Evolutionary conservation across 1,284 basidiomycete genomes (phyloP).

Genomic region (Cutaneotrichosporon sp.): DNA sequence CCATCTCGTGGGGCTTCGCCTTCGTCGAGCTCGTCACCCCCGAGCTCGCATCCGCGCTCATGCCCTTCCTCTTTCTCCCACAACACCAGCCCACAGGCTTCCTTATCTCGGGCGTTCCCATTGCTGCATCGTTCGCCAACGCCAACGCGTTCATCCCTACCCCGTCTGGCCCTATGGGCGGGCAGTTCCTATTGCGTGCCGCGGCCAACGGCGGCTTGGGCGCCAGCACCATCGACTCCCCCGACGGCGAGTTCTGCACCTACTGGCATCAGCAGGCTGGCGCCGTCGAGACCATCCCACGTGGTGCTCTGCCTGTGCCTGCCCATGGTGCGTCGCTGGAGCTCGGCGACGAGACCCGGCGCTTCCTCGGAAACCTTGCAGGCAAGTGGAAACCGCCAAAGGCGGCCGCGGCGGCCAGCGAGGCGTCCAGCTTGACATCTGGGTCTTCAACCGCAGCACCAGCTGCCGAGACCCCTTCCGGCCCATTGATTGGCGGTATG

Average conservation of each 20-base stretch:
- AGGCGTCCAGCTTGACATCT: neutral
- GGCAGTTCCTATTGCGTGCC: conserved; percentile 35
- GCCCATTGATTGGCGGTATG: conserved; percentile 14
- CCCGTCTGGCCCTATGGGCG: conserved; percentile 57
- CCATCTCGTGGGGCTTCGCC: conserved; percentile 84
- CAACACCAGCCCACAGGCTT: conserved; percentile 83
- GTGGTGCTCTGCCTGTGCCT: conserved; percentile 24
- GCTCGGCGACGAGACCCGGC: conserved; percentile 23
- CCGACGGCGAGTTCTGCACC: conserved; percentile 57
- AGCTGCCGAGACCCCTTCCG: neutral
- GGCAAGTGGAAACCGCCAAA: conserved; percentile 20
- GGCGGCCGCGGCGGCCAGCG: neutral
- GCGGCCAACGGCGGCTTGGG: conserved; percentile 45
- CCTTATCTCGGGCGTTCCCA: conserved; percentile 77
- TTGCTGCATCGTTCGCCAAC: conserved; percentile 86
- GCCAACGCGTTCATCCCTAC: conserved; percentile 78
- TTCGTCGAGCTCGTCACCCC: conserved; percentile 87
- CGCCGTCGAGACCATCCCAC: conserved; percentile 34
- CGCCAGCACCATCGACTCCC: conserved; percentile 55
- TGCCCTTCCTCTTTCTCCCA: conserved; percentile 77
- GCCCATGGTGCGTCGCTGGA: conserved; percentile 10
- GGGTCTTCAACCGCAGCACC: neutral
- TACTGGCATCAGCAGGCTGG: conserved; percentile 48
- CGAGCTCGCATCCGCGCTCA: conserved; percentile 66
- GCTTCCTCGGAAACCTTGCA: conserved; percentile 40